Evolutionary conservation across 2,329 filamentous ascomycete genomes (phyloP).

Genomic region (Alternaria sp.): DNA sequence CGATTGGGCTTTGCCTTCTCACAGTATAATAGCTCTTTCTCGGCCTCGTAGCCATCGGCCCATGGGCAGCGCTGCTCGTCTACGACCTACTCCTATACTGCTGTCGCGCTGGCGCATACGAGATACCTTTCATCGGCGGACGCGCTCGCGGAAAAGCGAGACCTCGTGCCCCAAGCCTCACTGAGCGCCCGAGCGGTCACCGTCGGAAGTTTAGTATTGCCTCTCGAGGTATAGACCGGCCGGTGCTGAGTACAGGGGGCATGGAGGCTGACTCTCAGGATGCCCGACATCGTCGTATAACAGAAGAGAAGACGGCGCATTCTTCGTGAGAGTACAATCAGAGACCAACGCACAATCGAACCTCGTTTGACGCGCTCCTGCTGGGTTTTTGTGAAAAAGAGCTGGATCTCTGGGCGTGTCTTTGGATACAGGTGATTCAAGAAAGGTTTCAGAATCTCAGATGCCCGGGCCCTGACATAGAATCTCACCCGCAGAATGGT

Average conservation of each 20-base stretch:
- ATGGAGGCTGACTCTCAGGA: slow-evolving; percentile 31
- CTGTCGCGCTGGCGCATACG: slow-evolving; percentile 65
- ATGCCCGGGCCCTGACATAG: background rate
- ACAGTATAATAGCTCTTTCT: slow-evolving; percentile 63
- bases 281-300: slow-evolving; percentile 36
- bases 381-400: background rate
- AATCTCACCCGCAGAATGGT: slow-evolving; percentile 5
- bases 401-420: slow-evolving; percentile 1
- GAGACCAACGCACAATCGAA: background rate
- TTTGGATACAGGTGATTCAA: background rate
- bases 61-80: slow-evolving; percentile 67
- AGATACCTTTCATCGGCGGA: slow-evolving; percentile 68
- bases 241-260: slow-evolving; percentile 31
- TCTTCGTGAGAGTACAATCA: slow-evolving; percentile 7
- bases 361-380: background rate
- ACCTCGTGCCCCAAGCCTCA: slow-evolving; percentile 69
- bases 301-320: slow-evolving; percentile 27
- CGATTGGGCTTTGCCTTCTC: slow-evolving; percentile 23
- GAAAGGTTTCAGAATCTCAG: background rate
- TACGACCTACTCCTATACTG: slow-evolving; percentile 71
- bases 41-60: slow-evolving; percentile 67
- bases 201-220: slow-evolving; percentile 55
- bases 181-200: slow-evolving; percentile 63
- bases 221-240: slow-evolving; percentile 31
- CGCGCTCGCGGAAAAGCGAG: slow-evolving; percentile 66